phyloP scores from a whole-genome alignment of 352 stramenopile species.

The Plasmopara viticola region DNA sequence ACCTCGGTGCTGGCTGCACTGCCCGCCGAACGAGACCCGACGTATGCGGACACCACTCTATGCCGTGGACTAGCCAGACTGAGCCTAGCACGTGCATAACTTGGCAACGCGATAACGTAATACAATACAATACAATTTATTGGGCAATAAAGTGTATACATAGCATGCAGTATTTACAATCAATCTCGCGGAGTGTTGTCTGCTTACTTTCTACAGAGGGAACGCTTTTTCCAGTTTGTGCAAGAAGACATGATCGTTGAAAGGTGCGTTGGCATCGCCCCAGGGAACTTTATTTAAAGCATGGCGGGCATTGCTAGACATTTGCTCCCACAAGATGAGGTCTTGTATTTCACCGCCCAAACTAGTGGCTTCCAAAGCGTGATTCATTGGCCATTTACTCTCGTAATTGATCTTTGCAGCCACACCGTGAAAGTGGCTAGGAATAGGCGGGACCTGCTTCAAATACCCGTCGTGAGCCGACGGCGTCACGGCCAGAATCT shows the following conservation, averaged over 20 bases:
- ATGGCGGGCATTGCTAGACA: conserved; percentile 1
- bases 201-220: too few relatives aligned
- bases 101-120: too few relatives aligned
- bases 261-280: conserved; percentile 4
- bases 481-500: conserved; percentile 1
- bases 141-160: too few relatives aligned
- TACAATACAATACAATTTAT: too few relatives aligned
- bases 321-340: conserved; percentile 8
- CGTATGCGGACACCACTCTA: too few relatives aligned
- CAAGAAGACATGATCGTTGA: conserved; percentile 6
- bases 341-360: conserved; percentile 3
- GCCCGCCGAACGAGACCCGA: too few relatives aligned
- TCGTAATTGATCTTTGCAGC: conserved; percentile 11
- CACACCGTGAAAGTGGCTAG: not conserved
- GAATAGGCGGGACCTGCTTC: not conserved
- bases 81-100: too few relatives aligned
- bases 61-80: too few relatives aligned
- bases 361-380: conserved; percentile 1
- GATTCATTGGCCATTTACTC: conserved; percentile 2
- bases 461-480: conserved; percentile 4
- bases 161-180: too few relatives aligned
- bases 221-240: not conserved
- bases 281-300: not conserved
- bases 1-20: too few relatives aligned
- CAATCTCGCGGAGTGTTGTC: too few relatives aligned